Percentiles rank a stretch among this genome's conserved stretches.
These are phyloP conservation scores for Cornus controversa DNA, from an alignment of 148 eudicot genomes.

Conservation along the genomic window DNA sequence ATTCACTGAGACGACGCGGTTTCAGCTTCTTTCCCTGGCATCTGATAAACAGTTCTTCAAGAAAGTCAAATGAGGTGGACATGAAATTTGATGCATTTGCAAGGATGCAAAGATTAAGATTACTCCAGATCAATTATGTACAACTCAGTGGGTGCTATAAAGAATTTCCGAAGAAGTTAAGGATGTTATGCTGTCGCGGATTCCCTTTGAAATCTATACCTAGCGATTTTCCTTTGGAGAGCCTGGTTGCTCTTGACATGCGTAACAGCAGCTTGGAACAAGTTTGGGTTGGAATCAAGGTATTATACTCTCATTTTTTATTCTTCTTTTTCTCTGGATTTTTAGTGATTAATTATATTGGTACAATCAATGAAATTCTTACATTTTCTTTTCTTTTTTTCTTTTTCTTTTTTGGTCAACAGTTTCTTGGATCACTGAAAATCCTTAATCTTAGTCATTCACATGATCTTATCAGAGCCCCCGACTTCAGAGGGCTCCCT, in stretches of 20 bases:
- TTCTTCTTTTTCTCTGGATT: background rate
- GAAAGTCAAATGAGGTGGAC: background rate
- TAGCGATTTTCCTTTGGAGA: background rate
- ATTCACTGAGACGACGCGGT: background rate
- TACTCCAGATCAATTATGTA: conserved; percentile 1
- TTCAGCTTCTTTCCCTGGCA: background rate
- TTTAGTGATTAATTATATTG: background rate
- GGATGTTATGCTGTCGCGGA: background rate
- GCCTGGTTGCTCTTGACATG: background rate
- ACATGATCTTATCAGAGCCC: background rate
- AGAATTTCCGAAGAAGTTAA: background rate
- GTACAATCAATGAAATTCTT: background rate
- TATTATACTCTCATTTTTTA: background rate
- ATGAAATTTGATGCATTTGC: background rate
- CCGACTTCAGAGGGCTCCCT: background rate
- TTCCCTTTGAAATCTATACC: background rate
- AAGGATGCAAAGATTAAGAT: background rate
- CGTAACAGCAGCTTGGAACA: background rate
- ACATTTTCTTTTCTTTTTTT: no score
- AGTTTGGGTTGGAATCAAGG: background rate
- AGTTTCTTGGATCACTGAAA: background rate
- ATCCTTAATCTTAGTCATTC: conserved; percentile 1
- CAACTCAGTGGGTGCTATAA: background rate
- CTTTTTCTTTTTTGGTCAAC: background rate
- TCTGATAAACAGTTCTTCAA: background rate